A percentile compares a stretch with the other conserved stretches of the same genome.
phyloP scores from a whole-genome alignment of 106 monocot genomes.

The Apostasia ramifera region DNA sequence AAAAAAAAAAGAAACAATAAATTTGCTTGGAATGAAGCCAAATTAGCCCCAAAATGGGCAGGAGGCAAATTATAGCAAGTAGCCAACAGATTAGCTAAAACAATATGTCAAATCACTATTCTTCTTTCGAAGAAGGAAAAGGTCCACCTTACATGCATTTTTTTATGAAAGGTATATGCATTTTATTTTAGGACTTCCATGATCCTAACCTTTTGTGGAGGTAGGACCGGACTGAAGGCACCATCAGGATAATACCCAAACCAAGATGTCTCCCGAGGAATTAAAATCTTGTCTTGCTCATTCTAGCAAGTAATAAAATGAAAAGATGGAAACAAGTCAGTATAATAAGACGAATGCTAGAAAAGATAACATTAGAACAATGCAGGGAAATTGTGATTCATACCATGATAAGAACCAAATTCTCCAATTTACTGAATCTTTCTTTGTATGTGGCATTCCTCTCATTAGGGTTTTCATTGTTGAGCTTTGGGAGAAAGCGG shows the following conservation, averaged over 20 bases:
- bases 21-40: too few relatives aligned
- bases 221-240: constrained; percentile 54
- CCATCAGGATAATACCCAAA: constrained; percentile 97
- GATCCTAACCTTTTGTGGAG: constrained; percentile 61
- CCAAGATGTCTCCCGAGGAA: constrained; percentile 94
- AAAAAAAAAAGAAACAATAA: too few relatives aligned
- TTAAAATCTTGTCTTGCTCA: constrained; percentile 63
- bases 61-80: too few relatives aligned
- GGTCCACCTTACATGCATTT: too few relatives aligned
- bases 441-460: constrained; percentile 87
- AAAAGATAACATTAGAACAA: background rate
- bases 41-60: too few relatives aligned
- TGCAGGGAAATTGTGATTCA: constrained; percentile 5
- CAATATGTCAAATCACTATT: too few relatives aligned
- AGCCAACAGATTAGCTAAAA: too few relatives aligned
- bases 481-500: constrained; percentile 88
- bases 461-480: constrained; percentile 60
- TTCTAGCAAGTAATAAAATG: constrained; percentile 24
- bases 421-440: constrained; percentile 70
- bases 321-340: background rate
- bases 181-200: background rate
- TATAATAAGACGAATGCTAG: background rate
- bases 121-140: too few relatives aligned
- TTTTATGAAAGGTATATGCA: too few relatives aligned
- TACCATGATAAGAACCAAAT: constrained; percentile 86